A percentile compares a stretch with the other conserved stretches of the same genome.
Conservation (phyloP, 2,329 filamentous ascomycete genomes). For the Mariannaea sp. region DNA sequence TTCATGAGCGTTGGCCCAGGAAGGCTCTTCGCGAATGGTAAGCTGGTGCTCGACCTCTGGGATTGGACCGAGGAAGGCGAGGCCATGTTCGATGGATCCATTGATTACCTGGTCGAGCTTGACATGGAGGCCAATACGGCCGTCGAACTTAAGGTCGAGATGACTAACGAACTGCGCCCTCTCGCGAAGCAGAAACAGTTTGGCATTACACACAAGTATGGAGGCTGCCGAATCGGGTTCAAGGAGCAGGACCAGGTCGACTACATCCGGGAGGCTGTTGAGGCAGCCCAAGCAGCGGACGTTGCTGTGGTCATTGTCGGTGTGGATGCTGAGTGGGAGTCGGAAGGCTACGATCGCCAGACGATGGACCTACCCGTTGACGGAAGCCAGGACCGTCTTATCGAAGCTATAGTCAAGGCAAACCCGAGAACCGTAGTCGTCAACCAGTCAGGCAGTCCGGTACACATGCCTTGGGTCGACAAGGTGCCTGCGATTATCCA, state of each 20-base stretch:
- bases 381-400: conserved; percentile 61
- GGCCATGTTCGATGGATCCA: conserved; percentile 72
- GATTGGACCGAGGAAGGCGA: conserved; percentile 72
- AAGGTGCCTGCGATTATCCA: conserved; percentile 70
- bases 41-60: conserved; percentile 67
- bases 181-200: conserved; percentile 61
- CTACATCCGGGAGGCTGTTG: conserved; percentile 67
- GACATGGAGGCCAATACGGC: conserved; percentile 63
- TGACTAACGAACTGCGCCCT: conserved; percentile 66
- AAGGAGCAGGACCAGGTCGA: conserved; percentile 67
- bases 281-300: conserved; percentile 64
- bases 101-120: conserved; percentile 66
- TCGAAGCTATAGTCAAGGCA: conserved; percentile 64
- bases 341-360: conserved; percentile 74
- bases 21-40: conserved; percentile 62
- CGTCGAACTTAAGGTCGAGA: conserved; percentile 57
- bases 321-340: conserved; percentile 76
- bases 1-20: conserved; percentile 71
- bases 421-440: conserved; percentile 72
- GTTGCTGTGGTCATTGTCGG: conserved; percentile 72
- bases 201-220: conserved; percentile 67
- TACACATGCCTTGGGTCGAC: conserved; percentile 70
- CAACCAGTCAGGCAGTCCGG: conserved; percentile 48
- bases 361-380: conserved; percentile 70
- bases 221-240: conserved; percentile 73